These are phyloP conservation scores for Oryza australiensis DNA, from an alignment of 176 grass and related monocot species.

Conservation along the genomic window DNA sequence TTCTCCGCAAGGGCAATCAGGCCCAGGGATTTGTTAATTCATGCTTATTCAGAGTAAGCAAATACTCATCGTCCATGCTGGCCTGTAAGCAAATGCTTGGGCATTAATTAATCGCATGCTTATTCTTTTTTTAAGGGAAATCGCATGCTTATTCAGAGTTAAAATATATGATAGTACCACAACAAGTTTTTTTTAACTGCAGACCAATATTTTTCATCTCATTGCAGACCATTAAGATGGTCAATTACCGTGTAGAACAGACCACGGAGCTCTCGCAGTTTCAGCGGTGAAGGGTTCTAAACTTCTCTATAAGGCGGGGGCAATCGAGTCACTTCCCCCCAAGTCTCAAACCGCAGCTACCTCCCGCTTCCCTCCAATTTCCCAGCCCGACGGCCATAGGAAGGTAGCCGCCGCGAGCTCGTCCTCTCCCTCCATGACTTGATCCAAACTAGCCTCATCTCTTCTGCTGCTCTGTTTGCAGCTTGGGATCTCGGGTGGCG, in stretches of 20 bases:
- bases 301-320: conserved; percentile 39
- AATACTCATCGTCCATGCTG: neutral
- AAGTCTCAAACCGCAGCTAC: conserved; percentile 22
- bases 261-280: neutral
- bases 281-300: neutral
- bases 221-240: neutral
- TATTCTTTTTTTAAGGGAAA: conserved; percentile 1
- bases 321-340: conserved; percentile 31
- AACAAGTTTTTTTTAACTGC: neutral
- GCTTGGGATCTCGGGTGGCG: conserved; percentile 18
- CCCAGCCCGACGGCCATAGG: neutral
- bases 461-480: conserved; percentile 30
- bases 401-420: conserved; percentile 36
- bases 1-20: neutral
- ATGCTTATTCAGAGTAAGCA: no score
- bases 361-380: conserved; percentile 47
- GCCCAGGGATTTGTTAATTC: neutral
- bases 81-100: neutral
- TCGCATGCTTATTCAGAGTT: neutral
- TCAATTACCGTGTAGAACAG: no score
- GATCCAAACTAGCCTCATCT: conserved; percentile 37
- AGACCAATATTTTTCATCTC: neutral
- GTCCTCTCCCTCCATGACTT: conserved; percentile 17
- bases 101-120: neutral
- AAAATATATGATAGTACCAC: neutral